phyloP scores from a whole-genome alignment of 2,329 filamentous ascomycete genomes.

The Fusarium coffeatum region DNA sequence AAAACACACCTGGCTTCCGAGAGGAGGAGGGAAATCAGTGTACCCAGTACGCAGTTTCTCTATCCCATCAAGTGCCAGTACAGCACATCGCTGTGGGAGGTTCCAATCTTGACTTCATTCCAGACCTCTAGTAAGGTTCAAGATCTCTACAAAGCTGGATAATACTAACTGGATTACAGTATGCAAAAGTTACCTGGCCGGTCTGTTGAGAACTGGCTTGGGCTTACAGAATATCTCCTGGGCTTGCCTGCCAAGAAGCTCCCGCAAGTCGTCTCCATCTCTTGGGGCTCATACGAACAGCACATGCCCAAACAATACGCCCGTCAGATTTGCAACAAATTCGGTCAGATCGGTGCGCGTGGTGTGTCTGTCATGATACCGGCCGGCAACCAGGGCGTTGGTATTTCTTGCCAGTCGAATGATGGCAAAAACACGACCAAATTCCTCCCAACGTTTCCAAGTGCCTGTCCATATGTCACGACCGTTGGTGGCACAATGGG shows the following conservation, averaged over 20 bases:
- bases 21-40: constrained; percentile 55
- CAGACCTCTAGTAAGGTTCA: constrained; percentile 51
- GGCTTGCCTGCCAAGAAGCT: constrained; percentile 64
- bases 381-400: constrained; percentile 66
- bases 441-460: constrained; percentile 53
- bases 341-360: constrained; percentile 72
- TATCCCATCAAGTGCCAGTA: constrained; percentile 52
- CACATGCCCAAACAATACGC: constrained; percentile 70
- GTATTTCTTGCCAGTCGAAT: constrained; percentile 52
- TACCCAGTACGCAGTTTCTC: constrained; percentile 51
- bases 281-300: constrained; percentile 77
- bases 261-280: constrained; percentile 74
- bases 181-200: neutral
- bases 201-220: constrained; percentile 73
- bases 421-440: constrained; percentile 50
- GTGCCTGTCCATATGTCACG: constrained; percentile 70
- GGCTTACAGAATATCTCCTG: constrained; percentile 71
- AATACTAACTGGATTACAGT: neutral
- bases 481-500: constrained; percentile 68
- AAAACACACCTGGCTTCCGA: constrained; percentile 47
- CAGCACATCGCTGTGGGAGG: constrained; percentile 51
- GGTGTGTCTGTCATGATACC: constrained; percentile 75
- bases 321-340: constrained; percentile 63
- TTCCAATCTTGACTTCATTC: constrained; percentile 46
- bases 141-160: accelerated